Conservation (phyloP, 257 asterid species). For the Mitragyna speciosa region DNA sequence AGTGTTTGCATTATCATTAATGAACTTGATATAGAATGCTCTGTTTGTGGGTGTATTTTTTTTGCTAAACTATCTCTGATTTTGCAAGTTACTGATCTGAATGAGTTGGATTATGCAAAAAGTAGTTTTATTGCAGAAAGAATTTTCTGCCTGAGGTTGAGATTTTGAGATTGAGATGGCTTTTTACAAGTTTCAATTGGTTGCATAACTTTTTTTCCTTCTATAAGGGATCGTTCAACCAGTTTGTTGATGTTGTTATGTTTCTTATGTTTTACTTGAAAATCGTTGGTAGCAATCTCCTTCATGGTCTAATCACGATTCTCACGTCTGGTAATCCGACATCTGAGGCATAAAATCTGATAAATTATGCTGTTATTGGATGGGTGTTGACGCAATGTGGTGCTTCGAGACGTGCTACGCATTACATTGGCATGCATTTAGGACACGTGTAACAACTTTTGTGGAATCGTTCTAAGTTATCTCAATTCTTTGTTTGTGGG, state of each 20-base stretch:
- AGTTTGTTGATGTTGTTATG: background rate
- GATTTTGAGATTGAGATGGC: constrained; percentile 17
- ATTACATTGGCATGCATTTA: background rate
- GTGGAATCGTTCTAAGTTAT: background rate
- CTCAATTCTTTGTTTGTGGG: background rate
- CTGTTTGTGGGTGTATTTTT: constrained; percentile 6
- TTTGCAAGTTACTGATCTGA: constrained; percentile 3
- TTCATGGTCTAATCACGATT: background rate
- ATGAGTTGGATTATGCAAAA: constrained; percentile 1
- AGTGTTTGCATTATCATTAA: constrained; percentile 16
- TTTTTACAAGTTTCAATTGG: background rate
- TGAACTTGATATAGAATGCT: constrained; percentile 1
- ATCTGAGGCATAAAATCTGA: background rate
- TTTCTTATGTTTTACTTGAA: background rate
- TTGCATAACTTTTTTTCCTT: background rate
- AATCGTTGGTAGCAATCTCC: background rate
- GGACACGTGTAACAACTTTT: too few species aligned
- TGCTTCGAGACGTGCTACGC: background rate
- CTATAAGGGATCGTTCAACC: background rate
- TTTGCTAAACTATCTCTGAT: background rate
- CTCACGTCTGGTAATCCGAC: background rate
- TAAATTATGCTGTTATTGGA: background rate
- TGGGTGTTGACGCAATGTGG: constrained; percentile 2
- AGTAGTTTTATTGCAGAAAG: background rate
- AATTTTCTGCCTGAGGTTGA: constrained; percentile 9